Evolutionary conservation across 2,329 filamentous ascomycete species (phyloP).

Genomic region (Dactylonectria estremocensis): DNA sequence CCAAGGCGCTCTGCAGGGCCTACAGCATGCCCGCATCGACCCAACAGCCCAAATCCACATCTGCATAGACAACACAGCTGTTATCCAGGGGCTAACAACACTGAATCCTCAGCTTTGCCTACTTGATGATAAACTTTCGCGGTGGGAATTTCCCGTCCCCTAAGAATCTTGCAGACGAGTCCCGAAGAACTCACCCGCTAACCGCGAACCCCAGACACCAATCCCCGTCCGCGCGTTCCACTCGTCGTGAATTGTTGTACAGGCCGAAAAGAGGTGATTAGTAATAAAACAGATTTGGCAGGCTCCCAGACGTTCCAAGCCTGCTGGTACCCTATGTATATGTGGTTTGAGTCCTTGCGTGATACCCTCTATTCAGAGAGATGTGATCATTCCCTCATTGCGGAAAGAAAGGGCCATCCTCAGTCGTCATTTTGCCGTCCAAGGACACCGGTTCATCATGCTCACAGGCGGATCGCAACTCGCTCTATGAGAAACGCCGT

Average conservation of each 20-base stretch:
- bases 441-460: too few species aligned
- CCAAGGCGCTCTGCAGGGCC: too few species aligned
- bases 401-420: slow-evolving; percentile 43
- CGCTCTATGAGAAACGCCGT: too few species aligned
- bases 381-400: slow-evolving; percentile 29
- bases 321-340: slow-evolving; percentile 41
- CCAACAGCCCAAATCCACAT: too few species aligned
- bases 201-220: slow-evolving; percentile 41
- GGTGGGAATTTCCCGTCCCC: slow-evolving; percentile 26
- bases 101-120: too few species aligned
- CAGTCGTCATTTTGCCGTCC: slow-evolving; percentile 27
- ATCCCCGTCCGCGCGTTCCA: slow-evolving; percentile 41
- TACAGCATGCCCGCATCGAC: too few species aligned
- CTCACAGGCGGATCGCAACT: too few species aligned
- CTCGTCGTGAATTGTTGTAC: slow-evolving; percentile 50
- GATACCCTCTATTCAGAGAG: slow-evolving; percentile 14
- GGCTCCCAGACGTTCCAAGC: slow-evolving; percentile 33
- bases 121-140: too few species aligned
- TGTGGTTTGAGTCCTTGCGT: slow-evolving; percentile 30
- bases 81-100: too few species aligned
- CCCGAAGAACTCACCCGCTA: slow-evolving; percentile 25
- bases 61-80: too few species aligned
- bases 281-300: slow-evolving; percentile 35
- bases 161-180: slow-evolving; percentile 35
- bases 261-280: slow-evolving; percentile 43